These are phyloP conservation scores for Cryptosporidium ubiquitum DNA, from an alignment of 169 alveolate species.

Conservation along the genomic window DNA sequence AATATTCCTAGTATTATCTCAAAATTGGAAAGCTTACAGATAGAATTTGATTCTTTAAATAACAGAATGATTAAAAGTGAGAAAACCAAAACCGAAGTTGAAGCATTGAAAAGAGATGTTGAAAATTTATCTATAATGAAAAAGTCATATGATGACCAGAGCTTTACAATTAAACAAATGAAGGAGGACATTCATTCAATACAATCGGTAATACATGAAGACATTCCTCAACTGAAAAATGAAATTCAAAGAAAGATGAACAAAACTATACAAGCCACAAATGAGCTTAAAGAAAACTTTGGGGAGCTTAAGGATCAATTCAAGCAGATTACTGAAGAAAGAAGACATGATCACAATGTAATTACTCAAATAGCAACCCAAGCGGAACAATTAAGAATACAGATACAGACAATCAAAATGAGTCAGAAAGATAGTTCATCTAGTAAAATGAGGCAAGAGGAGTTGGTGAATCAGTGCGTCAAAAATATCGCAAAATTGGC, in stretches of 20 bases:
- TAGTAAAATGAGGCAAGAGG: slow-evolving; percentile 55
- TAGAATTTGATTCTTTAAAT: slow-evolving; percentile 48
- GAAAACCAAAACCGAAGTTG: slow-evolving; percentile 37
- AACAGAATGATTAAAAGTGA: slow-evolving; percentile 25
- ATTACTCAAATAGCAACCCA: slow-evolving; percentile 57
- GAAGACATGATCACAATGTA: slow-evolving; percentile 59
- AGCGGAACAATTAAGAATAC: slow-evolving; percentile 67
- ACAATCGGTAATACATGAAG: slow-evolving; percentile 53
- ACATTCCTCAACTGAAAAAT: slow-evolving; percentile 62
- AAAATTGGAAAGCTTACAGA: slow-evolving; percentile 25
- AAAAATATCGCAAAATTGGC: slow-evolving; percentile 69
- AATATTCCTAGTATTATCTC: slow-evolving; percentile 53
- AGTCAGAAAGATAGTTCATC: slow-evolving; percentile 53
- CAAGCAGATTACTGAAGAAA: slow-evolving; percentile 34
- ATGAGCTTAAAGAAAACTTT: slow-evolving; percentile 61
- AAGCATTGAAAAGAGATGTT: slow-evolving; percentile 46
- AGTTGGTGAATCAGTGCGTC: slow-evolving; percentile 70
- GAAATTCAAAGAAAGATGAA: slow-evolving; percentile 66
- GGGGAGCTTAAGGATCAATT: slow-evolving; percentile 50
- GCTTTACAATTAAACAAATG: slow-evolving; percentile 30
- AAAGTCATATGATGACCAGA: slow-evolving; percentile 51
- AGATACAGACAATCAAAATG: slow-evolving; percentile 43
- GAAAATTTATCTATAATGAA: slow-evolving; percentile 19
- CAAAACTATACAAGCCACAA: slow-evolving; percentile 68
- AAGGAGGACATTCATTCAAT: slow-evolving; percentile 36